Evolutionary conservation across 257 asterid genomes (phyloP).

Genomic region (Solanum gracilifrons): DNA sequence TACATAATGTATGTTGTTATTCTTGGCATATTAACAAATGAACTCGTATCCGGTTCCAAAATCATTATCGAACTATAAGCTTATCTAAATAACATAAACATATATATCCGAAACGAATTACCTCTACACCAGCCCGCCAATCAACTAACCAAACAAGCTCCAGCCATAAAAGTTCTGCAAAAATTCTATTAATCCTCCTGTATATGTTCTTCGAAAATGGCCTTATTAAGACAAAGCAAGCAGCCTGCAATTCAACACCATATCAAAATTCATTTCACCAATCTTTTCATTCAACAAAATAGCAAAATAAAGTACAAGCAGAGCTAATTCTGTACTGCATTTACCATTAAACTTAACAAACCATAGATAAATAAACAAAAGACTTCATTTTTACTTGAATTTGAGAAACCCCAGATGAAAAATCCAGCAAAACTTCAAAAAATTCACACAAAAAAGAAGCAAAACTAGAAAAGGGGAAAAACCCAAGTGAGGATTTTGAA

Average conservation of each 20-base stretch:
- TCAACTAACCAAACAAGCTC: slow-evolving; percentile 93
- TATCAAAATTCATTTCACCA: neutral
- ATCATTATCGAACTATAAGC: neutral
- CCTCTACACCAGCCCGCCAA: slow-evolving; percentile 99
- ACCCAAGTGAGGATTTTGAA: neutral
- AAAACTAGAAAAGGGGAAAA: neutral
- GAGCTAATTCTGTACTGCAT: neutral
- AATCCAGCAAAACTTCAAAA: neutral
- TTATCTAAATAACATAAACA: neutral
- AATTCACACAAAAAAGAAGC: neutral
- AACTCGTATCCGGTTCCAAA: neutral
- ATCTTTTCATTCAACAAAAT: neutral
- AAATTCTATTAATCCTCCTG: slow-evolving; percentile 66
- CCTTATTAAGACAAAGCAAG: slow-evolving; percentile 47
- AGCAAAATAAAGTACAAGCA: neutral
- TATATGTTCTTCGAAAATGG: slow-evolving; percentile 70
- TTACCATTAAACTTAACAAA: neutral
- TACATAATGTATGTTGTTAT: neutral
- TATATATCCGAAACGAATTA: slow-evolving; percentile 1
- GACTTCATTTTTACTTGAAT: neutral
- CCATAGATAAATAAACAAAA: neutral
- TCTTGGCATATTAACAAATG: neutral
- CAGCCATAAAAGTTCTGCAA: slow-evolving; percentile 80
- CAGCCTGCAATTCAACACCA: slow-evolving; percentile 39
- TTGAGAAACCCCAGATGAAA: neutral